These are phyloP conservation scores for Aphanomyces cochlioides DNA, from an alignment of 352 stramenopile species.

Conservation along the genomic window DNA sequence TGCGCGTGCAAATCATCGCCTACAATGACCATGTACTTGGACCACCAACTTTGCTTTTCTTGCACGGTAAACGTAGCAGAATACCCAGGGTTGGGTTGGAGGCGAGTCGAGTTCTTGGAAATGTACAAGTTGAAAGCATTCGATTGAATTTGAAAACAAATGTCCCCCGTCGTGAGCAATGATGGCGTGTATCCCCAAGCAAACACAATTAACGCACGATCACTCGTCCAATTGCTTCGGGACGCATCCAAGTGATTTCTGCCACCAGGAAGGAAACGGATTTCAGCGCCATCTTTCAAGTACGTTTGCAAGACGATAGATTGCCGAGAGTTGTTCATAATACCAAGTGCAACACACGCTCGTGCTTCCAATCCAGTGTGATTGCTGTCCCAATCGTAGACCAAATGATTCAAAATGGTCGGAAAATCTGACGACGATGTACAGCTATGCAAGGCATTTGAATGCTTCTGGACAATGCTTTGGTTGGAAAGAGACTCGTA, in stretches of 20 bases:
- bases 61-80: conserved; percentile 80
- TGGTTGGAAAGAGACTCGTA: conserved; percentile 73
- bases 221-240: conserved; percentile 52
- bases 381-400: conserved; percentile 84
- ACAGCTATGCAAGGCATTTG: conserved; percentile 45
- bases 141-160: conserved; percentile 79
- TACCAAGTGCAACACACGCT: conserved; percentile 62
- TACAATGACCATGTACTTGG: conserved; percentile 74
- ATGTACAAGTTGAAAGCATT: conserved; percentile 80
- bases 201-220: conserved; percentile 72
- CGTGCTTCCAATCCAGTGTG: conserved; percentile 74
- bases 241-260: conserved; percentile 53
- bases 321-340: conserved; percentile 79
- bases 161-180: conserved; percentile 71
- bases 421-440: conserved; percentile 53
- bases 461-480: conserved; percentile 73
- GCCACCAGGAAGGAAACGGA: conserved; percentile 60
- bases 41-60: conserved; percentile 75
- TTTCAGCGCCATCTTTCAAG: conserved; percentile 71
- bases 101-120: conserved; percentile 69
- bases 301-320: conserved; percentile 61
- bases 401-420: conserved; percentile 62
- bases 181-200: conserved; percentile 83
- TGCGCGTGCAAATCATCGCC: conserved; percentile 62
- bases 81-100: conserved; percentile 74